A percentile compares a stretch with the other conserved stretches of the same genome.
Conservation (phyloP, 108 stramenopile species). For the Schizochytrium sp. region DNA sequence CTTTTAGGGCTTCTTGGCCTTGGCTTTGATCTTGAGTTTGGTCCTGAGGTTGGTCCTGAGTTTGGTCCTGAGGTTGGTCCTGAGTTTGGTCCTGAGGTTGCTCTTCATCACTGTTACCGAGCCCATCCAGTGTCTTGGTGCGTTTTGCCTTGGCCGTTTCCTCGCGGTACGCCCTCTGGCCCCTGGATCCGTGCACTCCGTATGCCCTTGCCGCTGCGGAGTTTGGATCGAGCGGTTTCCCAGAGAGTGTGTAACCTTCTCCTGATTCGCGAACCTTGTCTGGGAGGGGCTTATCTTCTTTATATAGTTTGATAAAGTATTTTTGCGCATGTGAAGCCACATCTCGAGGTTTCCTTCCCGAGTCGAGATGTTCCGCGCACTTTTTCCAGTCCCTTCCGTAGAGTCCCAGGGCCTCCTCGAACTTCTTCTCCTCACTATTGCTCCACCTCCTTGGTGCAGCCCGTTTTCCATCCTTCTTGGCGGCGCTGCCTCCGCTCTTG, state of each 20-base stretch:
- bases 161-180: not conserved
- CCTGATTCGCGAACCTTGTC: slow-evolving; percentile 56
- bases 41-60: too few relatives aligned
- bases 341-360: slow-evolving; percentile 26
- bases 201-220: slow-evolving; percentile 38
- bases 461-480: slow-evolving; percentile 1
- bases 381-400: slow-evolving; percentile 54
- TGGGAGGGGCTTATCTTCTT: slow-evolving; percentile 14
- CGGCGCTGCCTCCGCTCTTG: not conserved
- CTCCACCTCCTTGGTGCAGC: slow-evolving; percentile 37
- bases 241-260: slow-evolving; percentile 55
- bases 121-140: not conserved
- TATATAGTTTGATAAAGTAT: slow-evolving; percentile 53
- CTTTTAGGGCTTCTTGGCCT: not conserved
- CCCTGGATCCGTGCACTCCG: slow-evolving; percentile 20
- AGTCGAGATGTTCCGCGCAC: slow-evolving; percentile 48
- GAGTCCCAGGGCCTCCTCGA: slow-evolving; percentile 13
- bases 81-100: too few relatives aligned
- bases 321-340: slow-evolving; percentile 57
- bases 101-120: not conserved
- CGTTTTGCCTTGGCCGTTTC: slow-evolving; percentile 19
- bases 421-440: not conserved
- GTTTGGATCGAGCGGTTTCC: slow-evolving; percentile 54
- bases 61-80: too few relatives aligned
- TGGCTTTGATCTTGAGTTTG: not conserved